Conservation (phyloP, 257 asterid species). For the Ophiorrhiza pumila region DNA sequence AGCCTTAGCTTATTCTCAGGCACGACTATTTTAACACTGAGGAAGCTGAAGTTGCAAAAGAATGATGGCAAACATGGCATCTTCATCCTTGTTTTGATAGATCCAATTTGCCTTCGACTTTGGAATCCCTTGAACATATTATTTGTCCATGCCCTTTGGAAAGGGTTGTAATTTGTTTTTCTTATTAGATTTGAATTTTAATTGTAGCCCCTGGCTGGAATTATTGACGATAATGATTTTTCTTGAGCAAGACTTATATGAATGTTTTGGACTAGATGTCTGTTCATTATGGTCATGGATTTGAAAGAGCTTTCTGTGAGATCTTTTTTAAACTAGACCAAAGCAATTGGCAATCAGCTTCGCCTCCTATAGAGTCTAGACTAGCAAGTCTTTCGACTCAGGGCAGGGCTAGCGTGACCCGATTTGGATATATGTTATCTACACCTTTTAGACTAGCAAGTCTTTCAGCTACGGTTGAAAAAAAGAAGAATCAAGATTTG, state of each 20-base stretch:
- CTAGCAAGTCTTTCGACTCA: no score
- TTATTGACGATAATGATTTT: neutral
- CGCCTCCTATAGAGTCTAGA: no score
- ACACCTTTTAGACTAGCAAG: no score
- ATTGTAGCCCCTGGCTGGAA: neutral
- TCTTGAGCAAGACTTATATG: conserved; percentile 10
- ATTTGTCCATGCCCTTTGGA: conserved; percentile 8
- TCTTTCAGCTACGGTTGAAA: no score
- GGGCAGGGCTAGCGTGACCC: no score
- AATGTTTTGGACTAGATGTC: neutral
- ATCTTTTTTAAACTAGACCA: no score
- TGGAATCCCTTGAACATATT: conserved; percentile 11
- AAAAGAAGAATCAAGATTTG: no score
- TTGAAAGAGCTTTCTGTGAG: neutral
- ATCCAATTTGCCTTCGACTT: conserved; percentile 13
- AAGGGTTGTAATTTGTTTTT: conserved; percentile 2
- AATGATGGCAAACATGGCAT: conserved; percentile 36
- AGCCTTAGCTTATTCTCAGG: conserved; percentile 38
- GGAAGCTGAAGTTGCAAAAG: conserved; percentile 62
- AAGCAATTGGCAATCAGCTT: no score
- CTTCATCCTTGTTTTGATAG: neutral
- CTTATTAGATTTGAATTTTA: neutral
- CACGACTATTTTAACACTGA: conserved; percentile 58
- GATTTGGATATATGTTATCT: no score
- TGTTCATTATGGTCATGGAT: neutral